phyloP scores from a whole-genome alignment of 306 rosid genomes.

The Astragalus membranaceus region DNA sequence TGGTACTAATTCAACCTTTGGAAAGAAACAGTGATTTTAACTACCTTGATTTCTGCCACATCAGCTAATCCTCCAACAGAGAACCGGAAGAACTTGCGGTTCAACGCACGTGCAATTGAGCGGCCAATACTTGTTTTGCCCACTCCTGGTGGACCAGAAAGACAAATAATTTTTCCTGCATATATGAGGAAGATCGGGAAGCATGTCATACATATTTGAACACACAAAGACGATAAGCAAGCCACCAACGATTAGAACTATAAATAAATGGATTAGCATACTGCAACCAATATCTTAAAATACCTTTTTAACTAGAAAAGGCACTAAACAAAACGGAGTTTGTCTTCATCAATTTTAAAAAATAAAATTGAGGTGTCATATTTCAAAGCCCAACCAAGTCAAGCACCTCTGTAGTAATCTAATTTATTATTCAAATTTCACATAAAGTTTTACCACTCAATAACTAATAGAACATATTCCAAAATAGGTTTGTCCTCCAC shows the following conservation, averaged over 20 bases:
- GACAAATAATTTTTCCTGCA: conserved; percentile 92
- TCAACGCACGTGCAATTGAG: conserved; percentile 96
- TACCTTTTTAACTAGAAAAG: neutral
- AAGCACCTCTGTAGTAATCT: neutral
- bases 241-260: conserved; percentile 5
- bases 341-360: neutral
- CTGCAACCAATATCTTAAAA: conserved; percentile 1
- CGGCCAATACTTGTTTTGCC: conserved; percentile 99
- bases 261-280: conserved; percentile 1
- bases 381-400: neutral
- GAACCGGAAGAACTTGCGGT: conserved; percentile 88
- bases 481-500: neutral
- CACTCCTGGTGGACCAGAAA: conserved; percentile 99
- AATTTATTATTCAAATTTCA: neutral
- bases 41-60: conserved; percentile 99
- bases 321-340: neutral
- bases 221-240: neutral
- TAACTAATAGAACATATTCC: conserved; percentile 7
- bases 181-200: conserved; percentile 16
- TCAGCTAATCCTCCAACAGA: conserved; percentile 98
- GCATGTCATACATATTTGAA: neutral
- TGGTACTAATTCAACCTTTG: neutral
- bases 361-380: neutral
- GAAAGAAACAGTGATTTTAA: conserved; percentile 7
- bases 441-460: neutral